phyloP scores from a whole-genome alignment of 306 rosid genomes.

The Cicer bijugum region DNA sequence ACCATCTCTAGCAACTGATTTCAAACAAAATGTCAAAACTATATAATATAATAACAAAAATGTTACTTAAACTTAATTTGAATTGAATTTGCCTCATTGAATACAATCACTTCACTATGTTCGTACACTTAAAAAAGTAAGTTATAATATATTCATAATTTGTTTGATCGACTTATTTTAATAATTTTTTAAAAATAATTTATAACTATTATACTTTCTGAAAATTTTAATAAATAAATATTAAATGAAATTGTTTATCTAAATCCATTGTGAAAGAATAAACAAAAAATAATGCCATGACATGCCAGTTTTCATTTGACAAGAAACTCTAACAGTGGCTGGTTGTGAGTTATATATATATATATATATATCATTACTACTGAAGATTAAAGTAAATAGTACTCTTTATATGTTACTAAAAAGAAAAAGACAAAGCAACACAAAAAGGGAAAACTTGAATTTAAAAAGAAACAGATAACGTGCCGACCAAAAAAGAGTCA shows the following conservation, averaged over 20 bases:
- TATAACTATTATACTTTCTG: neutral
- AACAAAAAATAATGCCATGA: neutral
- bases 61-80: neutral
- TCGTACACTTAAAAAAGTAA: neutral
- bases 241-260: neutral
- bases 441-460: neutral
- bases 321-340: neutral
- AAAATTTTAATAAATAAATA: neutral
- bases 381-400: neutral
- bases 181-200: neutral
- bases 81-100: neutral
- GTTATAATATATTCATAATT: neutral
- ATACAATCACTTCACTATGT: neutral
- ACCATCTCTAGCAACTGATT: conserved; percentile 79
- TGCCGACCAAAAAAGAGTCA: conserved; percentile 53
- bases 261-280: neutral
- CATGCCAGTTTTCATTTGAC: neutral
- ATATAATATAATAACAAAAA: neutral
- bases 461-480: conserved; percentile 15
- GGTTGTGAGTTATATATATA: neutral
- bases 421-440: neutral
- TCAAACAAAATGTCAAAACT: neutral
- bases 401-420: neutral
- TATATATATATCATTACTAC: neutral
- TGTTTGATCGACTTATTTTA: neutral